Evolutionary conservation across 208 protist species (phyloP).

Genomic region (Crithidia brevicula): DNA sequence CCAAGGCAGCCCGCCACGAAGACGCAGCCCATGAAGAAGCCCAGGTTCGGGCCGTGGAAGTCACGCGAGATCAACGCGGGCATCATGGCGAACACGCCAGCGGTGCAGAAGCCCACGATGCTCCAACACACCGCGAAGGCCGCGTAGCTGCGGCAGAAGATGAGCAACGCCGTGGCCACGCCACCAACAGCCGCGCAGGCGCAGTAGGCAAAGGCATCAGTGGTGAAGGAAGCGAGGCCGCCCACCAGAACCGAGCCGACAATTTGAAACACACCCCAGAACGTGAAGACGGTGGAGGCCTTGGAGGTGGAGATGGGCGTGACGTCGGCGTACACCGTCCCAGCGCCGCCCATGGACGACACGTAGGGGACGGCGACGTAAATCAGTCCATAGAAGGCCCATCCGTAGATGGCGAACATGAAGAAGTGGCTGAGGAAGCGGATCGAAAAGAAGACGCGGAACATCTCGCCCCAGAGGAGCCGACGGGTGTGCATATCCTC

Average conservation of each 20-base stretch:
- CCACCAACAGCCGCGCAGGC: constrained; percentile 54
- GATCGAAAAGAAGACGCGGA: constrained; percentile 50
- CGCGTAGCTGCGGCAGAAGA: constrained; percentile 72
- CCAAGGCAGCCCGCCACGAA: constrained; percentile 76
- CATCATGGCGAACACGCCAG: constrained; percentile 86
- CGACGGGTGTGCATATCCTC: constrained; percentile 54
- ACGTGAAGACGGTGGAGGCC: constrained; percentile 75
- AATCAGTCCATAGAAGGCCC: constrained; percentile 84
- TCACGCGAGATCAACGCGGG: constrained; percentile 65
- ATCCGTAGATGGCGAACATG: constrained; percentile 79
- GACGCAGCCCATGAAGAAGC: constrained; percentile 76
- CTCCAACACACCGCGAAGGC: constrained; percentile 59
- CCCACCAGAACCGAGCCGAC: constrained; percentile 71
- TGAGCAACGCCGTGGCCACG: constrained; percentile 43
- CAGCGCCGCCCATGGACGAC: constrained; percentile 71
- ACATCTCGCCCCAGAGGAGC: constrained; percentile 44
- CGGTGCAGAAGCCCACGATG: constrained; percentile 82
- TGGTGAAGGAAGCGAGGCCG: constrained; percentile 55
- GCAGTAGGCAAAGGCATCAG: constrained; percentile 67
- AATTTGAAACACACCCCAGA: constrained; percentile 81
- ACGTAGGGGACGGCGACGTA: constrained; percentile 77
- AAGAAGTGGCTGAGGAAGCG: constrained; percentile 80
- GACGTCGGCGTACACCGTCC: constrained; percentile 69
- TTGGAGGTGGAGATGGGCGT: constrained; percentile 52
- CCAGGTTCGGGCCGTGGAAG: constrained; percentile 81